Base-by-base conservation (phyloP, 1,284 basidiomycete species). In the Gomphus sp. region DNA sequence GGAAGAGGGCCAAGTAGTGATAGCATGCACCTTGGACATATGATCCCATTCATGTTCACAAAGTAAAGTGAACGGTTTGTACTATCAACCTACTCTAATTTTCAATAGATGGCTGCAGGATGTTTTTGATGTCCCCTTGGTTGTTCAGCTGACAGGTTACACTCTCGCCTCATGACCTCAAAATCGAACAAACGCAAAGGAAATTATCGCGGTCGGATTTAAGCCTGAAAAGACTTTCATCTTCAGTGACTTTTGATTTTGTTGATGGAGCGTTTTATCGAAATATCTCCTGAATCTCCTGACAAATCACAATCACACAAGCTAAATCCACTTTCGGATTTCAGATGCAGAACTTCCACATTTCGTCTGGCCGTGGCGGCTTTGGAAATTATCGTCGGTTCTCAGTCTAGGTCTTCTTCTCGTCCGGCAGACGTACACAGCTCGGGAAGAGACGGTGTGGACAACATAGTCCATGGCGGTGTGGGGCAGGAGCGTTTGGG, bases 281-380 rank as follows among this genome's bases (percentile, higher is more conserved):
- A 69, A 99, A 99, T 69, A 84, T 98, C 33, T 91, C 94, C 55
- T 89, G 89, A 69, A 91, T 99, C 63, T 93, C 96, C 12, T 81
- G 94, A 48, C 86, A 91, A 66, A 95, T 99, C 67, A 96, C 95
- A 1, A 88, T 91, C 67, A 95, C 88, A 68, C 94, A 98, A 71
- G 89, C 89, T n/a, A 96, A 93, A 72, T 91, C 93, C 10, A 93
- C 95, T 0, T 99, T 99, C 69, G 97, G 97, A 5, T 99, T 99
- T 77, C 86, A 78, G 62, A 55, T 6, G 48, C 50, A 3, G 48
- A 56, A 16, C 52, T 63, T 11, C 67, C 63, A 39, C 78, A 80
- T 63, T 80, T n/a, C 80, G 25, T 78, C 75, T 9, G 87, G 86
- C 0, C 76, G 88, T 16, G 88, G 88, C 28, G 88, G 88, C 6